Percentiles rank a stretch among this genome's conserved stretches.
Evolutionary conservation across 305 asterid genomes (phyloP).

Genomic region (Solanum hybrid): DNA sequence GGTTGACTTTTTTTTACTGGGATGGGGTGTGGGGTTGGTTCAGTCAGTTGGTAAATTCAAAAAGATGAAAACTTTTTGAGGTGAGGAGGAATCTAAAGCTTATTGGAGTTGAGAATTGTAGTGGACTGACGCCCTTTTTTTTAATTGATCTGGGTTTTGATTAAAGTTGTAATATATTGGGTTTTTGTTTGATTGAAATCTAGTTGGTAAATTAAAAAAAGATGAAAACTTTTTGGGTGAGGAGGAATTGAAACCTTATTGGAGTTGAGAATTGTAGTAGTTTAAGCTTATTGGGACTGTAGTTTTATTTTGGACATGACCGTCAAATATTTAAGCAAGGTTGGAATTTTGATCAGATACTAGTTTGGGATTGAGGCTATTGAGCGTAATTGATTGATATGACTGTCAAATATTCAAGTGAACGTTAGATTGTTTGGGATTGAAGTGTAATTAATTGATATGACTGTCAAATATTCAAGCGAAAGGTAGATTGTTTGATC

Average conservation of each 20-base stretch:
- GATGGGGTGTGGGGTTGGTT: neutral
- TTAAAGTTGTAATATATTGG: too few species aligned
- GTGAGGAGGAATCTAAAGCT: neutral
- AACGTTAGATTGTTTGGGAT: neutral
- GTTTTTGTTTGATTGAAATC: too few species aligned
- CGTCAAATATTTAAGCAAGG: neutral
- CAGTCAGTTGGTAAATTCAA: neutral
- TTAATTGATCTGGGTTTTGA: too few species aligned
- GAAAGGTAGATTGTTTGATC: neutral
- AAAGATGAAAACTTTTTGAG: neutral
- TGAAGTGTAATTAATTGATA: neutral
- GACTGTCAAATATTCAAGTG: neutral
- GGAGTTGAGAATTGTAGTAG: neutral
- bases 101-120: neutral
- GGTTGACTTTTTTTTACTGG: neutral
- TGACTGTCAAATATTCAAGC: neutral
- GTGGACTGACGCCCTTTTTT: too few species aligned
- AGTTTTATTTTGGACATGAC: neutral
- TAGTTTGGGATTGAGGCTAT: neutral
- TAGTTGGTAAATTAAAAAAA: neutral
- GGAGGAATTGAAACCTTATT: neutral
- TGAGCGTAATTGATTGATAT: neutral
- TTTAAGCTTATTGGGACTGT: neutral
- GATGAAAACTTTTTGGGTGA: neutral
- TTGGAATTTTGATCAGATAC: neutral